Conservation (phyloP, 345 rosid species). For the Noccaea caerulescens region DNA sequence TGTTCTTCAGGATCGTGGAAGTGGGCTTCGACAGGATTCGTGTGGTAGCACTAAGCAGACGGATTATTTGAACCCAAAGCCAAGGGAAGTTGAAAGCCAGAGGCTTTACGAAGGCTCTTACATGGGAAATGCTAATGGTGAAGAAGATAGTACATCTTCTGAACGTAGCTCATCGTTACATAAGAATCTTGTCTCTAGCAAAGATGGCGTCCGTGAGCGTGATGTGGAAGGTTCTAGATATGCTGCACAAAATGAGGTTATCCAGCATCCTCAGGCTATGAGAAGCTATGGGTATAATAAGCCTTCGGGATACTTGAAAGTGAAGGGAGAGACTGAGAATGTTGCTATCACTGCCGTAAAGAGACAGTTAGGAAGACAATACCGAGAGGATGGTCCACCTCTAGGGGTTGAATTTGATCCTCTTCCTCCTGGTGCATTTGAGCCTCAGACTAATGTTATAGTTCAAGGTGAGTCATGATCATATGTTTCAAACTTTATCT, state of each 20-base stretch:
- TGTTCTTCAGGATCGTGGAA: slow-evolving; percentile 82
- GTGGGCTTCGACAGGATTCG: slow-evolving; percentile 87
- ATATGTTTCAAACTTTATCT: slow-evolving; percentile 11
- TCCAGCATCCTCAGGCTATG: slow-evolving; percentile 42
- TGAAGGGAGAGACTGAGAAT: slow-evolving; percentile 73
- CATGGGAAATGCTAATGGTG: slow-evolving; percentile 49
- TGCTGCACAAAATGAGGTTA: slow-evolving; percentile 45
- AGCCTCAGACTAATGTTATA: slow-evolving; percentile 55
- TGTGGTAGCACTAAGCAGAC: slow-evolving; percentile 93
- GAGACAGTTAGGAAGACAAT: slow-evolving; percentile 82
- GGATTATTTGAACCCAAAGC: slow-evolving; percentile 61
- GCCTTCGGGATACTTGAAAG: slow-evolving; percentile 87
- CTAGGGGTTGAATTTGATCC: slow-evolving; percentile 75
- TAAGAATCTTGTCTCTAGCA: slow-evolving; percentile 55
- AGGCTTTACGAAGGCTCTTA: slow-evolving; percentile 55
- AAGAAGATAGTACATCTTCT: slow-evolving; percentile 76
- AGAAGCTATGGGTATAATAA: slow-evolving; percentile 53
- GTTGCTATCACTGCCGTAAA: slow-evolving; percentile 78
- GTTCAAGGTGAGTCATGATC: slow-evolving; percentile 56
- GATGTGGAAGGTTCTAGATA: slow-evolving; percentile 49
- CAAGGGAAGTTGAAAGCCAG: slow-evolving; percentile 84
- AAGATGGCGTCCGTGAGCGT: slow-evolving; percentile 46
- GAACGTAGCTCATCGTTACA: slow-evolving; percentile 68
- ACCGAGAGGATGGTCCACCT: slow-evolving; percentile 80
- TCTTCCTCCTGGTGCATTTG: slow-evolving; percentile 90